Base-by-base conservation (phyloP, 345 rosid genomes). In the Melaleuca quinquenervia region DNA sequence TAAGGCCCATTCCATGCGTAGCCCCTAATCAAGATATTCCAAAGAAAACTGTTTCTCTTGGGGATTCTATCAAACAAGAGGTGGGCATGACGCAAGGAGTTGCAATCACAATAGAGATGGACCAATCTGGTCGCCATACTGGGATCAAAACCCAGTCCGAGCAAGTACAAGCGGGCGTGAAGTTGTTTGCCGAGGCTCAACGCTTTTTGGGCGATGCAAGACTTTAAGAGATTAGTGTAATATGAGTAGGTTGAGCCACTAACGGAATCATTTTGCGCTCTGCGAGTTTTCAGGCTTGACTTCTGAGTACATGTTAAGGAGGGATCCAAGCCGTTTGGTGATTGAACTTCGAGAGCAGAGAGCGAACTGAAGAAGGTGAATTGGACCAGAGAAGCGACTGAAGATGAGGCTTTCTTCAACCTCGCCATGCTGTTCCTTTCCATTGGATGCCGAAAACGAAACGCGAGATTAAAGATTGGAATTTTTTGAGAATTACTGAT, bases 1-100 rank as follows among this genome's bases (percentile, higher is more conserved):
- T 87, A 84, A 20, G 92, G 92, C 4, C 92, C 92, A 51, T 85
- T 75, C 92, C 92, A 89, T 3, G 92, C 90, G 32, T 84, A 89
- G 26, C 85, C 92, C 86, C 90, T 64, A 49, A 89, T 89, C 82
- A 90, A 32, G 82, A 90, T 86, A 86, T 90, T 90, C 90, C 92
- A 89, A 51, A 90, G 89, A 50, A 90, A 90, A 78, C 84, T 62
- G 55, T 76, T 86, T 50, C 85, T 44, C 11, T 88, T 86, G 4
- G 90, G 86, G 85, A 89, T 89, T 88, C 89, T 91, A 53, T 89
- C 92, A 84, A 91, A 91, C 87, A 91, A 49, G 48, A 56, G 84
- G 55, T 64, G 90, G 3, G 91, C 92, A 50, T 83, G 49, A 3
- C 82, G 50, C 78, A 91, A 80, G 52, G 86, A 87, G 14, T 58